Evolutionary conservation across 148 eudicot genomes (phyloP).

Genomic region (Suaeda aralocaspica): DNA sequence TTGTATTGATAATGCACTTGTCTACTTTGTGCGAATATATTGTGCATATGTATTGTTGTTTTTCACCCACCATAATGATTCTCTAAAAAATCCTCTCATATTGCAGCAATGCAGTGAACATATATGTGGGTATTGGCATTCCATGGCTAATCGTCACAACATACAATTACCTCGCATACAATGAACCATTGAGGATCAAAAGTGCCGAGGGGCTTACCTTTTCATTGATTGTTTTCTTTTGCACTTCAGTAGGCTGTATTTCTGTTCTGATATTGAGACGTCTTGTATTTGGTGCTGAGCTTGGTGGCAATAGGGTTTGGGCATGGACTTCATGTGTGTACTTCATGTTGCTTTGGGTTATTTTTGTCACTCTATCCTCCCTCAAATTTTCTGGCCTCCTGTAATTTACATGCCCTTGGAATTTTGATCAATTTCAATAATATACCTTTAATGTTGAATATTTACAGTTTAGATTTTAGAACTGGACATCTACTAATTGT

Average conservation of each 20-base stretch:
- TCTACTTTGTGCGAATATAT: too few relatives aligned
- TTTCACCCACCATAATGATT: background rate
- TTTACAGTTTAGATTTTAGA: too few relatives aligned
- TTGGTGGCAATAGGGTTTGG: slow-evolving; percentile 87
- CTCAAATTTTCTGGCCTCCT: too few relatives aligned
- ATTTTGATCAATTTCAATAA: too few relatives aligned
- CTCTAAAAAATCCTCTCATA: background rate
- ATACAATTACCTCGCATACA: slow-evolving; percentile 59
- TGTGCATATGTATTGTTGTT: too few relatives aligned
- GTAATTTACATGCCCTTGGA: too few relatives aligned
- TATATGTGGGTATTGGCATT: slow-evolving; percentile 81
- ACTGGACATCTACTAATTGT: too few relatives aligned
- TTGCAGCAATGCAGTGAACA: slow-evolving; percentile 90
- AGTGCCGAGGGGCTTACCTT: slow-evolving; percentile 70
- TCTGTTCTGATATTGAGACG: slow-evolving; percentile 71
- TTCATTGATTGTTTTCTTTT: slow-evolving; percentile 75
- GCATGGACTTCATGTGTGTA: slow-evolving; percentile 64
- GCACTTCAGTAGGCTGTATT: slow-evolving; percentile 78
- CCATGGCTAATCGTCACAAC: slow-evolving; percentile 92
- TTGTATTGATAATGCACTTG: too few relatives aligned
- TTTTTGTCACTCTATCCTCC: slow-evolving; percentile 58
- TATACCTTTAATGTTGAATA: too few relatives aligned
- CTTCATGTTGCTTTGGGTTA: slow-evolving; percentile 75
- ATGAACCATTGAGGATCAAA: slow-evolving; percentile 53
- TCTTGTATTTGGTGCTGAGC: slow-evolving; percentile 73